Conservation (phyloP, 768 basidiomycete species). For the Rhodocollybia butyracea region DNA sequence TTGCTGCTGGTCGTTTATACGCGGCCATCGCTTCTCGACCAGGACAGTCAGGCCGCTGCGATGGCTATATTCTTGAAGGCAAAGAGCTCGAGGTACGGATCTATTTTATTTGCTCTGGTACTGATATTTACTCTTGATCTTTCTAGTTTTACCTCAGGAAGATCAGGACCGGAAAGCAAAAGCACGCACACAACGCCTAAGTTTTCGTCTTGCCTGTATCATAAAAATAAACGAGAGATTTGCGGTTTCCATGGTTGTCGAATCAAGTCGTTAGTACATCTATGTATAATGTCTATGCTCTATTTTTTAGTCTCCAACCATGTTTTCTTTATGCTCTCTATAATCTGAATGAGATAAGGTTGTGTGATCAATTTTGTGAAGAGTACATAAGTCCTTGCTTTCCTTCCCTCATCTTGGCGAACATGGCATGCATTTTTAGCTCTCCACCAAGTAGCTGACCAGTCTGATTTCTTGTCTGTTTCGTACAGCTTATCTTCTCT, state of each 20-base stretch:
- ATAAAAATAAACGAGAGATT: conserved; percentile 1
- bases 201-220: conserved; percentile 9
- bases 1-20: conserved; percentile 93
- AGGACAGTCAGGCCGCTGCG: conserved; percentile 93
- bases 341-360: neutral
- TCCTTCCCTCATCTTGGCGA: neutral
- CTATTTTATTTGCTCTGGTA: neutral
- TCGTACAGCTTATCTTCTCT: conserved; percentile 83
- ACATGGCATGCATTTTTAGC: conserved; percentile 4
- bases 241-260: neutral
- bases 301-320: neutral
- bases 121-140: conserved; percentile 18
- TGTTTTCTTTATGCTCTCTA: neutral
- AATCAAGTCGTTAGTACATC: neutral
- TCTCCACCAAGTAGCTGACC: neutral
- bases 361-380: neutral
- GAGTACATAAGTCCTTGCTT: neutral
- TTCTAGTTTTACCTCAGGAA: conserved; percentile 91
- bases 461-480: conserved; percentile 13
- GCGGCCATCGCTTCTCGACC: conserved; percentile 92
- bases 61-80: conserved; percentile 97
- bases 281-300: conserved; percentile 9
- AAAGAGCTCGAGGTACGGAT: conserved; percentile 89
- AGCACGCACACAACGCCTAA: conserved; percentile 71
- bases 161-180: conserved; percentile 91